Conservation (phyloP, 306 rosid species). For the Pyrus pyrifolia region DNA sequence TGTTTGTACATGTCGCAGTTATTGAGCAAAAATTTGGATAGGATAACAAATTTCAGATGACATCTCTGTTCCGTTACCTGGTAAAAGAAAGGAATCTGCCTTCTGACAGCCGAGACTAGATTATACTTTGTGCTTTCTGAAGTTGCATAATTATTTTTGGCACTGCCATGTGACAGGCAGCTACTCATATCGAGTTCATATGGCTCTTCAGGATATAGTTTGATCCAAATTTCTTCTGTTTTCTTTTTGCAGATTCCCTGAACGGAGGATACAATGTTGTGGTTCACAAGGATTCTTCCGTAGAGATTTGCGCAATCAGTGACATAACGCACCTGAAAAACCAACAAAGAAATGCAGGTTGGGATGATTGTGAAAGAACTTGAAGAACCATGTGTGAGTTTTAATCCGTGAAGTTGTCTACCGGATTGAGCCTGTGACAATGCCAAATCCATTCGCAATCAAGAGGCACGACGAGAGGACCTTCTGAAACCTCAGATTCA, state of each 20-base stretch:
- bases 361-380: too few relatives aligned
- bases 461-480: conserved; percentile 82
- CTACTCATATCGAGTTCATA: conserved; percentile 32
- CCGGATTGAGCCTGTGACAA: conserved; percentile 97
- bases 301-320: conserved; percentile 69
- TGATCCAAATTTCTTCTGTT: conserved; percentile 73
- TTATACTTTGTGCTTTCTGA: conserved; percentile 66
- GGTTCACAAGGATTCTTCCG: conserved; percentile 72
- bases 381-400: too few relatives aligned
- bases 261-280: conserved; percentile 60
- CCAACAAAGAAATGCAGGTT: neutral
- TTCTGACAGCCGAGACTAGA: conserved; percentile 69
- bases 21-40: too few relatives aligned
- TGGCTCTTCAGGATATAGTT: conserved; percentile 66
- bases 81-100: conserved; percentile 81
- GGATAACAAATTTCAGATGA: too few relatives aligned
- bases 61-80: conserved; percentile 50
- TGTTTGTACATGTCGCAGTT: conserved; percentile 21
- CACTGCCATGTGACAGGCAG: too few relatives aligned
- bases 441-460: conserved; percentile 99
- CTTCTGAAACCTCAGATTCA: conserved; percentile 39
- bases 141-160: neutral
- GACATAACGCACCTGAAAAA: conserved; percentile 42
- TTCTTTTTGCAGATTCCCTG: conserved; percentile 39
- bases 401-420: conserved; percentile 27